Evolutionary conservation across 148 eudicot species (phyloP), one percentile per base, ranked within the genome.

Genomic region (Vaccinium vitisidaea): DNA sequence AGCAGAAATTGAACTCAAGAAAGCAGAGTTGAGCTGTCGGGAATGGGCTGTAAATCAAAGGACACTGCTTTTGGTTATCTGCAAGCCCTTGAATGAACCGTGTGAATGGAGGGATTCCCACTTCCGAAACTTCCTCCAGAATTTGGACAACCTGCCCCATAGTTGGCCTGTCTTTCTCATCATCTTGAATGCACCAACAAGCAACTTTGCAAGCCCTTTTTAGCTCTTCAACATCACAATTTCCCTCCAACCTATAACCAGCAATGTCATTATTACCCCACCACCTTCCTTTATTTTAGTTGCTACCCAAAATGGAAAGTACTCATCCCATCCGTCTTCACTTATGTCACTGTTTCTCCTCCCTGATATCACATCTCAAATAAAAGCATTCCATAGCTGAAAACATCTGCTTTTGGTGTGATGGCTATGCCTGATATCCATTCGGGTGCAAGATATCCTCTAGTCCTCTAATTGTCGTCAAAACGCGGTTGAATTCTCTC

Each of bases 181-280:
- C 74, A 69, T 65, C 71, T 65, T 69, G 74, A 69, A 69, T 69
- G 39, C 36, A 25, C 74, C 74, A 25, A 25, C 74, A 69, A 69
- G 16, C 39, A 25, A 25, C 16, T 69, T 69, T 25, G 71, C 30
- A 69, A 27, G 74, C 74, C 43, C 39, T 27, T 69, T 69, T 27
- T 16, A 69, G 19, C 19, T 25, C 74, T 69, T 69, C 74, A 69
- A 69, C 36, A 69, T 69, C 39, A 30, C 74, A 69, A 12, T 27
- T 69, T 27, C 74, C 74, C 18, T 69, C 43, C 39, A 11, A 65
- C 71, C 15, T 65, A 23, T 65, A 0, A 65, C 36, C 32, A 25
- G 30, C 74, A 69, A 69, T 69, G 74, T 13, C 74, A 69, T 69
- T 27, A 69, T 6, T 27, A 13, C 43, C 39, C 8, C 43, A 12